Evolutionary conservation across 2,329 filamentous ascomycete genomes (phyloP).

Genomic region (Lecanicillium sp.): DNA sequence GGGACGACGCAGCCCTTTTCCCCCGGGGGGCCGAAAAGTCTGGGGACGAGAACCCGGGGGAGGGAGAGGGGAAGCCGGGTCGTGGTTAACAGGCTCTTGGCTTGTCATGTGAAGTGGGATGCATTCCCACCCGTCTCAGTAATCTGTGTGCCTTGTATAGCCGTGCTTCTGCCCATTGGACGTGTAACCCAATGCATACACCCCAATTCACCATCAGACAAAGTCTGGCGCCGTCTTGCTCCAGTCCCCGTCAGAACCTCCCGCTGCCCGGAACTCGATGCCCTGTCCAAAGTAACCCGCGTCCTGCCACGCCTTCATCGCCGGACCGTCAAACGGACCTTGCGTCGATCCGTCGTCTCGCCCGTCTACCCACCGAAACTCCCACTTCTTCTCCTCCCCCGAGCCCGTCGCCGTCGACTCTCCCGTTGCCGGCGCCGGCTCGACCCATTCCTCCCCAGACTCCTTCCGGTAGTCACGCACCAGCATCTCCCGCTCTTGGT

Average conservation of each 20-base stretch:
- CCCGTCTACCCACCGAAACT: constrained; percentile 88
- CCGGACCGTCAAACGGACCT: constrained; percentile 77
- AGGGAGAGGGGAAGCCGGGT: background rate
- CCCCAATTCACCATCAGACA: constrained; percentile 32
- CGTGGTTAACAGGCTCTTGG: too few species aligned
- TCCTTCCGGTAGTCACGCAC: constrained; percentile 78
- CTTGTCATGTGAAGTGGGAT: background rate
- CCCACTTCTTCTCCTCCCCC: constrained; percentile 50
- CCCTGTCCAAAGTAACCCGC: constrained; percentile 91
- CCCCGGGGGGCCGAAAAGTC: background rate
- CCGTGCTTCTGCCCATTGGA: background rate
- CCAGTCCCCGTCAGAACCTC: constrained; percentile 50
- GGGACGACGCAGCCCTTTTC: background rate
- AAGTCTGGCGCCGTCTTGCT: constrained; percentile 41
- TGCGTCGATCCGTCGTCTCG: constrained; percentile 73
- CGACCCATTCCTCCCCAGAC: constrained; percentile 77
- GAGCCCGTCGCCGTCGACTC: constrained; percentile 35
- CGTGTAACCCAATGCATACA: too few species aligned
- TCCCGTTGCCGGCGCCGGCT: constrained; percentile 58
- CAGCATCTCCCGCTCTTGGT: constrained; percentile 76
- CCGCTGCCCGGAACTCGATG: constrained; percentile 66
- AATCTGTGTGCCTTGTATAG: background rate
- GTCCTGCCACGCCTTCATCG: constrained; percentile 86
- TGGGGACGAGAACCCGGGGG: constrained; percentile 7
- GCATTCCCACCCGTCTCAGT: background rate